Base-by-base conservation (phyloP, 768 basidiomycete genomes). In the Serendipita sp. region DNA sequence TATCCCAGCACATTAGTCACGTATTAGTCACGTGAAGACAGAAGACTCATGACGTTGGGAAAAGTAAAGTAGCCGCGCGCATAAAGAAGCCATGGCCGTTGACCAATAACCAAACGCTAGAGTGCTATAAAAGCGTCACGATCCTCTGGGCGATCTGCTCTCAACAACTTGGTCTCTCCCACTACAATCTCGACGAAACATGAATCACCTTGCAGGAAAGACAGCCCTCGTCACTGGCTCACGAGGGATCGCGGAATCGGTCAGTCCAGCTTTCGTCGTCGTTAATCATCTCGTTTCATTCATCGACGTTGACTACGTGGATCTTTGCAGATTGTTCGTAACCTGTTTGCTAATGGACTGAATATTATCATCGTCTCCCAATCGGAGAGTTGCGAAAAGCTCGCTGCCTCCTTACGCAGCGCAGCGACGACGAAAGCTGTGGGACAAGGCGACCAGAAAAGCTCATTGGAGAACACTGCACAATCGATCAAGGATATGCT, bases 351-450 rank as follows among this genome's bases (percentile, higher is more conserved):
- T 11, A 23, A 8, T 10, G 56, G 56, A 28, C 16, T 36, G 4
- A 60, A 60, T 36, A 8, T 60, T 28, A 60, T 60, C 56, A 60
- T 60, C 34, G 34, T 60, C 56, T 60, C 56, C 8, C 56, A 30
- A 30, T 60, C 56, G 4, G 56, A 60, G 5, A 28, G 16, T 8
- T 60, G 56, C 32, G 56, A 60, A 60, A 60, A 60, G 56, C 56
- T 60, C 56, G 56, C 56, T 28, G 56, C 23, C 10, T 32, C 56
- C 35, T 10, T 60, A 11, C 56, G 35, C 23, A 32, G 28, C 56
- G 56, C 56, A n/a, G 23, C 56, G 16, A 16, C 56, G 10, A 35
- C 23, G 10, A 28, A 23, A 11, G 28, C 52, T 30, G 28, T 2
- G 11, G 56, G 56, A 8, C 23, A 8, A 30, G 28, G 23, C 34